Percentiles rank a stretch among this genome's conserved stretches.
Conservation (phyloP, 805 yeast species). For the Myxozyma sirexii region DNA sequence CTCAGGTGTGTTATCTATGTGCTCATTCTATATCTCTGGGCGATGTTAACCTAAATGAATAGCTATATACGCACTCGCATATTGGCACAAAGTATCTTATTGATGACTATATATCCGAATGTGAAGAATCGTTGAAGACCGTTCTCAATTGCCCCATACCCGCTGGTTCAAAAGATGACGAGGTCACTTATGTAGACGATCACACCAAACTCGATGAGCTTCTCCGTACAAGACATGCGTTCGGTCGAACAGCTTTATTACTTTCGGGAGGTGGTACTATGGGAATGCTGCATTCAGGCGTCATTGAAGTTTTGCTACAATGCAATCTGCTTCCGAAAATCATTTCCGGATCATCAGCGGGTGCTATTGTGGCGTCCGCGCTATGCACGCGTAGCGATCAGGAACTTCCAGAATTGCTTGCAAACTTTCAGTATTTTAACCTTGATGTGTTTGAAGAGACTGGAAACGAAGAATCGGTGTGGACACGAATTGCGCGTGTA, state of each 20-base stretch:
- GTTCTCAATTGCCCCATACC: conserved; percentile 36
- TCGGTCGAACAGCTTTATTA: conserved; percentile 93
- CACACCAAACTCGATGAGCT: conserved; percentile 73
- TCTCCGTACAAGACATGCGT: conserved; percentile 84
- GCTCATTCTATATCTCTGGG: neutral
- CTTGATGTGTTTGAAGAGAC: conserved; percentile 59
- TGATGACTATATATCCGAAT: conserved; percentile 81
- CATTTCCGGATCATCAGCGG: conserved; percentile 93
- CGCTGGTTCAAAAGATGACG: conserved; percentile 30
- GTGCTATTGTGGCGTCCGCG: conserved; percentile 90
- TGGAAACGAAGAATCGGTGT: conserved; percentile 55
- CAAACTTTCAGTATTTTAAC: conserved; percentile 46
- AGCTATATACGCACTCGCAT: conserved; percentile 71
- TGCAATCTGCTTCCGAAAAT: conserved; percentile 78
- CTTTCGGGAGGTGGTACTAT: conserved; percentile 95
- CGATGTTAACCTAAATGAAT: neutral
- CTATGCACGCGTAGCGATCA: conserved; percentile 77
- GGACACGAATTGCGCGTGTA: conserved; percentile 59
- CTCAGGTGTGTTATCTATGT: conserved; percentile 43
- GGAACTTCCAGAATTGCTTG: conserved; percentile 59
- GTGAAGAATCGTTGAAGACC: conserved; percentile 52
- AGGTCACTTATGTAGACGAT: conserved; percentile 54
- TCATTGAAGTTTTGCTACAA: conserved; percentile 74
- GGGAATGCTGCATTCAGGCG: conserved; percentile 92
- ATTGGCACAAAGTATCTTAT: conserved; percentile 85